phyloP scores from a whole-genome alignment of 768 basidiomycete species.

The Suillus tomentosus region DNA sequence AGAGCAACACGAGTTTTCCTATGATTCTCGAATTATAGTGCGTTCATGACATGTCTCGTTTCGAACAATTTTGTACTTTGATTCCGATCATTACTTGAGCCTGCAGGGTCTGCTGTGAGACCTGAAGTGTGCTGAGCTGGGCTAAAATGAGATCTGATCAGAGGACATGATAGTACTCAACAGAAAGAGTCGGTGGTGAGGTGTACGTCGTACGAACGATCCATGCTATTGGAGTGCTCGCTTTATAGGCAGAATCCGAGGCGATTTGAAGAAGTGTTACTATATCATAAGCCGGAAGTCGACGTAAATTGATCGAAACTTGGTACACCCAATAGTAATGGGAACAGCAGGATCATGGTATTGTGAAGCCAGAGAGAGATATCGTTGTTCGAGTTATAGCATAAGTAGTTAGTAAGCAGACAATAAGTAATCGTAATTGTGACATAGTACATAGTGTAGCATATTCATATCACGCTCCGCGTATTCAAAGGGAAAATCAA shows the following conservation, averaged over 20 bases:
- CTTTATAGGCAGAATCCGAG: not conserved
- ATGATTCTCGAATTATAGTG: not conserved
- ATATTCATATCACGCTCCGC: not conserved
- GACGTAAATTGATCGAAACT: not conserved
- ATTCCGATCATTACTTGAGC: slow-evolving; percentile 51
- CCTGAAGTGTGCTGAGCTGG: slow-evolving; percentile 54
- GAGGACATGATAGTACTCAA: slow-evolving; percentile 28
- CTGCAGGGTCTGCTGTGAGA: slow-evolving; percentile 75
- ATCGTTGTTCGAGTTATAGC: not conserved
- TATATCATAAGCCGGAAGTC: too few relatives aligned
- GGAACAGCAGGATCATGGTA: not conserved
- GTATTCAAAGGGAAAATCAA: not conserved
- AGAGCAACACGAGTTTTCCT: not conserved
- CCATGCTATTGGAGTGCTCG: not conserved
- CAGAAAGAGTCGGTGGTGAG: slow-evolving; percentile 13
- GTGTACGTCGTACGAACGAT: slow-evolving; percentile 7
- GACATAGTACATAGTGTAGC: not conserved
- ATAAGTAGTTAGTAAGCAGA: not conserved
- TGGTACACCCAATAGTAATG: not conserved
- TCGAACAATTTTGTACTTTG: too few relatives aligned
- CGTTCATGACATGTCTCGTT: not conserved
- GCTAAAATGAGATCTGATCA: slow-evolving; percentile 44
- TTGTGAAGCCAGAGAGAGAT: not conserved
- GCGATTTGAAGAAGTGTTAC: not conserved
- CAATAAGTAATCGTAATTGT: not conserved